phyloP scores from a whole-genome alignment of 202 grass and related monocot genomes.

The Cymbopogon flexuosus region DNA sequence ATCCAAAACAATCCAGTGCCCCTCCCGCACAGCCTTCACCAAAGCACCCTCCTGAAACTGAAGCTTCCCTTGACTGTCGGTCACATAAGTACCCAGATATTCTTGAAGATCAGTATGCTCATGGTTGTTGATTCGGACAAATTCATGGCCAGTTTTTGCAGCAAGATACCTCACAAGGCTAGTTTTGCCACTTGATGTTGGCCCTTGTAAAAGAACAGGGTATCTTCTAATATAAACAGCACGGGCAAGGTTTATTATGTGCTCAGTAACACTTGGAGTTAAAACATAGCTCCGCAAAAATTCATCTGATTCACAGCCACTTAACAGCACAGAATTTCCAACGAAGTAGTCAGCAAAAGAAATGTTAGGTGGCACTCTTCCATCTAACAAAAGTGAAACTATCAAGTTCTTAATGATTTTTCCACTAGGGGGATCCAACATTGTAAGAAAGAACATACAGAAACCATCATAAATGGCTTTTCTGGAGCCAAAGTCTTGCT shows the following conservation, averaged over 20 bases:
- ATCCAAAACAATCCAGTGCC: slow-evolving; percentile 96
- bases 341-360: slow-evolving; percentile 48
- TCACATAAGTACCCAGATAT: slow-evolving; percentile 84
- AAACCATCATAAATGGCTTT: slow-evolving; percentile 96
- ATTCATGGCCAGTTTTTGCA: slow-evolving; percentile 78
- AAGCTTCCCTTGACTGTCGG: slow-evolving; percentile 71
- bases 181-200: slow-evolving; percentile 96
- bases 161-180: slow-evolving; percentile 85
- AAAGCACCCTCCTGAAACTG: slow-evolving; percentile 90
- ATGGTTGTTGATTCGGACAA: slow-evolving; percentile 97
- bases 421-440: slow-evolving; percentile 68
- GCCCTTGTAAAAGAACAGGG: slow-evolving; percentile 90
- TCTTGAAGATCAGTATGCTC: slow-evolving; percentile 98
- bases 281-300: slow-evolving; percentile 61
- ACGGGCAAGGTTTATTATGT: slow-evolving; percentile 78
- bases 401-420: slow-evolving; percentile 76
- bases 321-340: slow-evolving; percentile 31
- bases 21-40: slow-evolving; percentile 90
- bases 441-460: slow-evolving; percentile 98
- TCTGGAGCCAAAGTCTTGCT: slow-evolving; percentile 61
- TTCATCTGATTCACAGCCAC: slow-evolving; percentile 39
- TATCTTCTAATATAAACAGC: slow-evolving; percentile 87
- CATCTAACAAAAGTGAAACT: slow-evolving; percentile 51
- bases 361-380: slow-evolving; percentile 46
- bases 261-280: slow-evolving; percentile 71